phyloP scores from a whole-genome alignment of 495 filamentous ascomycete species.

The Cercophora sp. region DNA sequence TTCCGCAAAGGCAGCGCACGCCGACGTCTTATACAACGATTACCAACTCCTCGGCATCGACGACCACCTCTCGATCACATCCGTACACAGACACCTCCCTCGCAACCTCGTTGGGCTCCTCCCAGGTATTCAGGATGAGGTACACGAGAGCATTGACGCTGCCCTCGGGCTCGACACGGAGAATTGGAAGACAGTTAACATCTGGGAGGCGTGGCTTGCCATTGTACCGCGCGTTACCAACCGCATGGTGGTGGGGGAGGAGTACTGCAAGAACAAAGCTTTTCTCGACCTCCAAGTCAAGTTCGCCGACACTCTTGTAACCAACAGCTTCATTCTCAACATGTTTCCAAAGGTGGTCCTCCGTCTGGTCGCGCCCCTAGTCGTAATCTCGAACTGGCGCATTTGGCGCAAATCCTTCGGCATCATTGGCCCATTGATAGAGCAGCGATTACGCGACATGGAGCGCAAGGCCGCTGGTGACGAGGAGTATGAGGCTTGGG shows the following conservation, averaged over 20 bases:
- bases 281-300: constrained; percentile 28
- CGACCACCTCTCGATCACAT: constrained; percentile 27
- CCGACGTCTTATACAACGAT: constrained; percentile 24
- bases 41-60: constrained; percentile 32
- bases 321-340: constrained; percentile 32
- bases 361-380: constrained; percentile 28
- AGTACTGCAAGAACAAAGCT: constrained; percentile 23
- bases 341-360: constrained; percentile 33
- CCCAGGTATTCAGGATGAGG: constrained; percentile 31
- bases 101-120: constrained; percentile 30
- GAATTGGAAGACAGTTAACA: constrained; percentile 29
- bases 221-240: constrained; percentile 32
- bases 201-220: constrained; percentile 32
- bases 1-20: constrained; percentile 29
- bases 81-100: constrained; percentile 35
- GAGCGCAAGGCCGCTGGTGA: constrained; percentile 20
- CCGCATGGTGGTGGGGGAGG: constrained; percentile 27
- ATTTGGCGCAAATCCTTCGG: constrained; percentile 25
- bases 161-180: constrained; percentile 29
- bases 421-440: constrained; percentile 23
- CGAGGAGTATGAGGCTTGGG: constrained; percentile 18
- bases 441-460: constrained; percentile 28
- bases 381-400: constrained; percentile 26
- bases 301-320: constrained; percentile 31
- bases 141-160: constrained; percentile 25